Conservation (phyloP, 805 yeast species). For the Nakazawaea anatomiae region DNA sequence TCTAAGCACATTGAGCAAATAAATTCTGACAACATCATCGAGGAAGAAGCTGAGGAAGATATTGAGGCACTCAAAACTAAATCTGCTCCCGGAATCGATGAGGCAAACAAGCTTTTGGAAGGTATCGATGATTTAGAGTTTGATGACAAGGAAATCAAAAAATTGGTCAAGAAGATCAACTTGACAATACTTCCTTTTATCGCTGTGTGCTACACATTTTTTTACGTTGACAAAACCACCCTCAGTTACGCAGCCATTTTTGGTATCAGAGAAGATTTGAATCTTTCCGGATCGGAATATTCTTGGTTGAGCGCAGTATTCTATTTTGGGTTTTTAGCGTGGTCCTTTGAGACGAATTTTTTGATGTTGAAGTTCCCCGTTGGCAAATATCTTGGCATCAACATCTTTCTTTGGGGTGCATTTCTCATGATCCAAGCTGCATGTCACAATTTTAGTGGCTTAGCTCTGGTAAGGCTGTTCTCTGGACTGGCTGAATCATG, state of each 20-base stretch:
- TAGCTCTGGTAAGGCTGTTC: slow-evolving; percentile 32
- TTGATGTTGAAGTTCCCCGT: slow-evolving; percentile 14
- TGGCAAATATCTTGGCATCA: slow-evolving; percentile 15
- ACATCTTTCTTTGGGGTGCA: slow-evolving; percentile 38
- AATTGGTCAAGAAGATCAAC: slow-evolving; percentile 36
- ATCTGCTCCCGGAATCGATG: neutral
- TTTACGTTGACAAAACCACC: slow-evolving; percentile 10
- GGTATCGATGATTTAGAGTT: slow-evolving; percentile 5
- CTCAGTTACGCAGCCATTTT: slow-evolving; percentile 22
- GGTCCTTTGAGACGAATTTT: slow-evolving; percentile 7
- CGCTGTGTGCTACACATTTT: slow-evolving; percentile 7
- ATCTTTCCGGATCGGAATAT: slow-evolving; percentile 22
- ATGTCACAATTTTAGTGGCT: slow-evolving; percentile 30
- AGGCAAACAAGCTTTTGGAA: slow-evolving; percentile 1
- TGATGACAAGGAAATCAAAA: slow-evolving; percentile 20
- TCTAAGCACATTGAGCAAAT: too few species aligned
- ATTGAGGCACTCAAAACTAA: neutral
- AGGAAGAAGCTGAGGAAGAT: neutral
- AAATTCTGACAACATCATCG: too few species aligned
- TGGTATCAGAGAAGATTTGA: slow-evolving; percentile 27
- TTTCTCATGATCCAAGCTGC: slow-evolving; percentile 37
- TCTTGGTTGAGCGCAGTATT: slow-evolving; percentile 14
- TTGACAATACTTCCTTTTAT: slow-evolving; percentile 30
- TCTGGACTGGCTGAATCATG: slow-evolving; percentile 2
- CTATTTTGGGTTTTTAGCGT: slow-evolving; percentile 8